Evolutionary conservation across 805 yeast genomes (phyloP).

Genomic region (Ogataea degrootiae): DNA sequence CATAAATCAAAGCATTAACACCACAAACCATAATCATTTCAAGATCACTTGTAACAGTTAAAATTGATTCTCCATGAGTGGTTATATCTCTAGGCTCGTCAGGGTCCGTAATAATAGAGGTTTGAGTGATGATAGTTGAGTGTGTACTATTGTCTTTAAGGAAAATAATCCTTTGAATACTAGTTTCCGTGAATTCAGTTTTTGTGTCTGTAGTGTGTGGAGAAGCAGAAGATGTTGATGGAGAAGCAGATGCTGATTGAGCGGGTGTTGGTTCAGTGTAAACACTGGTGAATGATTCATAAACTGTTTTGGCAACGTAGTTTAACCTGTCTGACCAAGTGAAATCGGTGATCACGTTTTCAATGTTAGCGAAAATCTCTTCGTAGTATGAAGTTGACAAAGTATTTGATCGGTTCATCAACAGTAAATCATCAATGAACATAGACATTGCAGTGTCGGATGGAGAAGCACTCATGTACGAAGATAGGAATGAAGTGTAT

Average conservation of each 20-base stretch:
- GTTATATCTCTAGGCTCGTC: not conserved
- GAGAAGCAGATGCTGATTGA: not conserved
- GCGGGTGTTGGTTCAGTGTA: not conserved
- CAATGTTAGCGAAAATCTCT: conserved; percentile 1
- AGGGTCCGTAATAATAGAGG: not conserved
- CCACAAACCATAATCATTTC: conserved; percentile 4
- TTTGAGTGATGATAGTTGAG: not conserved
- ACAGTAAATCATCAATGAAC: not conserved
- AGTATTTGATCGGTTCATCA: not conserved
- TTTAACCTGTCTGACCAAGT: conserved; percentile 1
- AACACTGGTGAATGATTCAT: conserved; percentile 3
- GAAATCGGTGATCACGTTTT: not conserved
- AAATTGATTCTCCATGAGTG: not conserved
- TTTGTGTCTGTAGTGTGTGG: not conserved
- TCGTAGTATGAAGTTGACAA: not conserved
- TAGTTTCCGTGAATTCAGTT: not conserved
- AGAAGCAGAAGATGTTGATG: not conserved
- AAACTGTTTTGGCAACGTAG: conserved; percentile 3
- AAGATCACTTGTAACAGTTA: conserved; percentile 1
- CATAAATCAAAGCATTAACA: conserved; percentile 4
- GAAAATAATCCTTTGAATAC: not conserved
- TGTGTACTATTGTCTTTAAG: not conserved
- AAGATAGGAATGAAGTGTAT: conserved; percentile 5
- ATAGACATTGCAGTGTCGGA: not conserved
- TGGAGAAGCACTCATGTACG: not conserved